These are phyloP conservation scores for Penicillium vulpinum DNA, from an alignment of 2,329 filamentous ascomycete species.

Conservation along the genomic window DNA sequence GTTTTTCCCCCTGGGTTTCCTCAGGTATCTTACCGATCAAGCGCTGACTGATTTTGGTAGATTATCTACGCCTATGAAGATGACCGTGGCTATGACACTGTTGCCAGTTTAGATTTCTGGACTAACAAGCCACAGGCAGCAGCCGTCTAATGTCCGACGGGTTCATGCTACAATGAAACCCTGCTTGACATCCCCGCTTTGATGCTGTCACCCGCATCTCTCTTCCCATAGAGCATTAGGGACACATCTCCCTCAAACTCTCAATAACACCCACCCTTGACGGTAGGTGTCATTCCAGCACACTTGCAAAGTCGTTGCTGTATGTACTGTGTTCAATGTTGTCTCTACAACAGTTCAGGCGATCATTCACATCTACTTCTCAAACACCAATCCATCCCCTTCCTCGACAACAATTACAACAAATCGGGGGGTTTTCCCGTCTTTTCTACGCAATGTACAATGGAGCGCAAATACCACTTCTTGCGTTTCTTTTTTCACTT, in stretches of 20 bases:
- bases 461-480: conserved; percentile 45
- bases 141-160: background rate
- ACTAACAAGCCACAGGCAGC: conserved; percentile 51
- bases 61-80: conserved; percentile 98
- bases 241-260: background rate
- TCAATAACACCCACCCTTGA: background rate
- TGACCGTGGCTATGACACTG: conserved; percentile 86
- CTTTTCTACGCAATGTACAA: conserved; percentile 38
- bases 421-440: conserved; percentile 7
- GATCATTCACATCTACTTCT: background rate
- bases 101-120: conserved; percentile 97
- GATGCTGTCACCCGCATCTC: background rate
- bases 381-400: background rate
- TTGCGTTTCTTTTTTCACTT: conserved; percentile 20
- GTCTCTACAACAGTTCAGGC: background rate
- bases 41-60: conserved; percentile 52
- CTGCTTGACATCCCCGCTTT: background rate
- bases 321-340: background rate
- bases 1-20: background rate
- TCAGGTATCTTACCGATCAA: background rate
- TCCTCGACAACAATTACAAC: conserved; percentile 3
- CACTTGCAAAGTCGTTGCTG: background rate
- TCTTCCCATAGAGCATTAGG: background rate
- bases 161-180: background rate
- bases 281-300: background rate